A percentile compares a stretch with the other conserved stretches of the same genome.
Evolutionary conservation across 257 asterid genomes (phyloP).

Genomic region (Forsythia suspensa): DNA sequence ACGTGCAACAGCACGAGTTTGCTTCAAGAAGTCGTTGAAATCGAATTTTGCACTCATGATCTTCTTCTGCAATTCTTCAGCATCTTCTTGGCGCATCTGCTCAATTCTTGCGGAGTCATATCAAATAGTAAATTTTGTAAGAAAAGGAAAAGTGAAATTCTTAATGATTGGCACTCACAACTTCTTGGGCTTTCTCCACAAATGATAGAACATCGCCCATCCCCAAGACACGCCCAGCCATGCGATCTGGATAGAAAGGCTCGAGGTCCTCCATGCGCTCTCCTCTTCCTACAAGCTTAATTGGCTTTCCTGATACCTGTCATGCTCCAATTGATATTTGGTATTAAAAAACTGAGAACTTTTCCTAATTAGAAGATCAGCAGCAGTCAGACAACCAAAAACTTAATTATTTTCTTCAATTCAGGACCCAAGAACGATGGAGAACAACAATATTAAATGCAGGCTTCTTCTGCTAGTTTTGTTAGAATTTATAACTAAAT

Average conservation of each 20-base stretch:
- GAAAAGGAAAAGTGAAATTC: not conserved
- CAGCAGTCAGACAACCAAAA: not conserved
- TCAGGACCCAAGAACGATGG: not conserved
- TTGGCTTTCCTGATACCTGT: conserved; percentile 98
- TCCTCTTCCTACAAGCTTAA: conserved; percentile 99
- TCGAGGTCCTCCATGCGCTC: conserved; percentile 99
- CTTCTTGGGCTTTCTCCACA: conserved; percentile 99
- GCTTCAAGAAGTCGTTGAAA: conserved; percentile 94
- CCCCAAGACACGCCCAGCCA: conserved; percentile 98
- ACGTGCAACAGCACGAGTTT: conserved; percentile 89
- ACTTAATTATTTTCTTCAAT: not conserved
- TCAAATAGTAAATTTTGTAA: conserved; percentile 13
- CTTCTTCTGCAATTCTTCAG: conserved; percentile 95
- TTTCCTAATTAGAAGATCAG: not conserved
- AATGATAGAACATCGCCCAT: conserved; percentile 99
- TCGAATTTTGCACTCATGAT: conserved; percentile 97
- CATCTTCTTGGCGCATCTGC: conserved; percentile 97
- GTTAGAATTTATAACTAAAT: conserved; percentile 9
- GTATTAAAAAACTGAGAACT: not conserved
- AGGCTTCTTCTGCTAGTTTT: not conserved
- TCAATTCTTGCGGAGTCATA: conserved; percentile 17
- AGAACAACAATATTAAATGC: not conserved
- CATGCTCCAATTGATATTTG: conserved; percentile 15
- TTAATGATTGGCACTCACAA: conserved; percentile 53
- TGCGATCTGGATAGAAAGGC: conserved; percentile 97